Evolutionary conservation across 2,329 filamentous ascomycete genomes (phyloP).

Genomic region (Beauveria varroae): DNA sequence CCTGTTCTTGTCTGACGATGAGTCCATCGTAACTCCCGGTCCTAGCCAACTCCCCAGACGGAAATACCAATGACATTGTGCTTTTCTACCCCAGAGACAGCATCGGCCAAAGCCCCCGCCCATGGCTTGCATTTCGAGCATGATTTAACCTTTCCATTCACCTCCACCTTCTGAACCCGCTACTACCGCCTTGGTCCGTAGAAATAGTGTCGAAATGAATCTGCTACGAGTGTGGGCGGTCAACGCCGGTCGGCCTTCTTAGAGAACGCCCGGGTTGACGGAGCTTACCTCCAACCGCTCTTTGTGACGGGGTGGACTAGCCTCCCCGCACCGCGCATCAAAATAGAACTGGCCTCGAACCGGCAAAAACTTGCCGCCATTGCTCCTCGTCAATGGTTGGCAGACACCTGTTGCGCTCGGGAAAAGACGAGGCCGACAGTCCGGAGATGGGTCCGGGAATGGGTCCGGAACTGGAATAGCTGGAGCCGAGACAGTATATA

Average conservation of each 20-base stretch:
- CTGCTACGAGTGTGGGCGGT: neutral
- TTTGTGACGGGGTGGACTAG: neutral
- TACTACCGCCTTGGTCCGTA: no score
- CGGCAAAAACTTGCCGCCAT: slow-evolving; percentile 5
- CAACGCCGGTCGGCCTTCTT: neutral
- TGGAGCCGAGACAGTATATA: neutral
- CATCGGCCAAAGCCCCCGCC: neutral
- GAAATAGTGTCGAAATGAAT: neutral
- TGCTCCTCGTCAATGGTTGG: neutral
- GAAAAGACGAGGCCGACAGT: neutral
- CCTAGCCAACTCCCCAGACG: neutral
- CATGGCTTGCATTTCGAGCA: neutral
- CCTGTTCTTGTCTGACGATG: neutral
- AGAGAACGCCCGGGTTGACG: neutral
- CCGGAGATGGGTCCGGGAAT: neutral
- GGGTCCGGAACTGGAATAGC: neutral
- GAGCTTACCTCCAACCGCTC: neutral
- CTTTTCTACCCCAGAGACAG: neutral
- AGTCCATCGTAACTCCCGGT: neutral
- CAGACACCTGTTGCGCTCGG: neutral
- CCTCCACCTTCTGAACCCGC: neutral
- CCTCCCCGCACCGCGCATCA: neutral
- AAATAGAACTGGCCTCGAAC: slow-evolving; percentile 2
- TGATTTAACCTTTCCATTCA: neutral
- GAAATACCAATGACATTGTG: neutral